Conservation (phyloP, 2,329 filamentous ascomycete species). For the Trichoderma citrinoviride region DNA sequence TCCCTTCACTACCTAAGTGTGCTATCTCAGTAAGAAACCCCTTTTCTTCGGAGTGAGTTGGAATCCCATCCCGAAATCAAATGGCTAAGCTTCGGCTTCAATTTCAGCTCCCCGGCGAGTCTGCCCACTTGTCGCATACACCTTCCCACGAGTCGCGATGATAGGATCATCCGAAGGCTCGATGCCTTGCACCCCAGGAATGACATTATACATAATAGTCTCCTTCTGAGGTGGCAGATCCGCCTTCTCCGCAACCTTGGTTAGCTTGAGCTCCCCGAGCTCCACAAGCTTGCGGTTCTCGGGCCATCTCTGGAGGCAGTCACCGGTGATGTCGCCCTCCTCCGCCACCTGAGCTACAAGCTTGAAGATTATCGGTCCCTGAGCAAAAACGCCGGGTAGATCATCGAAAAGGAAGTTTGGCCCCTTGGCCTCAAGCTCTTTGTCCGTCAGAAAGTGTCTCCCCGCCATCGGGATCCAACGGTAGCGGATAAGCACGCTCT, state of each 20-base stretch:
- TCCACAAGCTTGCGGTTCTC: constrained; percentile 13
- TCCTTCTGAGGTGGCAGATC: constrained; percentile 9
- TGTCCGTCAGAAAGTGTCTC: neutral
- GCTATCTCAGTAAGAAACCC: too few species aligned
- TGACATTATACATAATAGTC: neutral
- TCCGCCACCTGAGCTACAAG: constrained; percentile 8
- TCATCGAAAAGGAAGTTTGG: constrained; percentile 13
- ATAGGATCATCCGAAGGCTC: constrained; percentile 14
- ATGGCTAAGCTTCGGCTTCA: neutral
- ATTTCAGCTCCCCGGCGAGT: constrained; percentile 7
- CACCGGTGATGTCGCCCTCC: constrained; percentile 1
- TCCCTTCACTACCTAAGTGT: too few species aligned
- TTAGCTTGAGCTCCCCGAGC: constrained; percentile 7
- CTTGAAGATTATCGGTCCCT: constrained; percentile 13
- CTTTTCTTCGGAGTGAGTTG: too few species aligned
- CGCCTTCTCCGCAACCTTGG: neutral
- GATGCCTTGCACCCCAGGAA: constrained; percentile 10
- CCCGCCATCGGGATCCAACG: constrained; percentile 11
- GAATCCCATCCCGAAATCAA: too few species aligned
- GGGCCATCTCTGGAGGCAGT: constrained; percentile 11
- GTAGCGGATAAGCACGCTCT: constrained; percentile 7
- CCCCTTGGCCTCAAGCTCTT: neutral
- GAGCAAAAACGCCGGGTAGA: neutral
- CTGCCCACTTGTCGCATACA: constrained; percentile 4
- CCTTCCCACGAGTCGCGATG: neutral